Percentiles rank a stretch among this genome's conserved stretches.
phyloP scores from a whole-genome alignment of 139 green algal genomes.

The Cymbomonas tetramitiformis region DNA sequence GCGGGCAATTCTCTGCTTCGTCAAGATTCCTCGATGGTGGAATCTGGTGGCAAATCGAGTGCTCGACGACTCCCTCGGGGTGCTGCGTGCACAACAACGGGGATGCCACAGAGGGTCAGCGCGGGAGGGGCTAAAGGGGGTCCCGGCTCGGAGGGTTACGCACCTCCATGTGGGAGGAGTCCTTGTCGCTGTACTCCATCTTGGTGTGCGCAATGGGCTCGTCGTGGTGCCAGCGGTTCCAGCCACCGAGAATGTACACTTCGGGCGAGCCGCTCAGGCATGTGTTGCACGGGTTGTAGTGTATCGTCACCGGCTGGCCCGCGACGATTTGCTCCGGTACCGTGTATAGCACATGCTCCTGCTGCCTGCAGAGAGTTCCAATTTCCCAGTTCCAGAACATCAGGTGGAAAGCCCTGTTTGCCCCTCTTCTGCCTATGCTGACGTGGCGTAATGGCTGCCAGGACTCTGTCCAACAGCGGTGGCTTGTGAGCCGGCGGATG shows the following conservation, averaged over 20 bases:
- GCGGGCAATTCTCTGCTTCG: too few relatives aligned
- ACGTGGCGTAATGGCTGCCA: not conserved
- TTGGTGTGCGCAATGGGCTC: constrained; percentile 14
- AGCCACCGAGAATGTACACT: constrained; percentile 16
- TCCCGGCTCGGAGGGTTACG: too few relatives aligned
- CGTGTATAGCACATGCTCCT: constrained; percentile 32
- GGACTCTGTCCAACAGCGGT: not conserved
- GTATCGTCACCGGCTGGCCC: constrained; percentile 11
- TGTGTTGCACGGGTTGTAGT: constrained; percentile 24
- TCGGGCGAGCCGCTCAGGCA: not conserved
- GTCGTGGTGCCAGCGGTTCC: constrained; percentile 13
- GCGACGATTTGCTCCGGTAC: constrained; percentile 3
- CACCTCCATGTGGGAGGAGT: too few relatives aligned
- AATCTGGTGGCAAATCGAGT: too few relatives aligned
- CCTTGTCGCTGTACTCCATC: constrained; percentile 39
- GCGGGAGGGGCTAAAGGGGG: not conserved
- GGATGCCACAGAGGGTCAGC: not conserved
- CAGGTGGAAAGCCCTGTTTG: not conserved
- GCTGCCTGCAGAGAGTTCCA: not conserved
- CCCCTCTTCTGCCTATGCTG: not conserved
- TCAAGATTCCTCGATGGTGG: too few relatives aligned
- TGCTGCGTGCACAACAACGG: too few relatives aligned
- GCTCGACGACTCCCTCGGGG: too few relatives aligned
- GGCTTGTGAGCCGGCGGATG: not conserved
- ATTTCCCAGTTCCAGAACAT: not conserved